phyloP scores from a whole-genome alignment of 345 rosid genomes.

The Citrus cavaleriei region DNA sequence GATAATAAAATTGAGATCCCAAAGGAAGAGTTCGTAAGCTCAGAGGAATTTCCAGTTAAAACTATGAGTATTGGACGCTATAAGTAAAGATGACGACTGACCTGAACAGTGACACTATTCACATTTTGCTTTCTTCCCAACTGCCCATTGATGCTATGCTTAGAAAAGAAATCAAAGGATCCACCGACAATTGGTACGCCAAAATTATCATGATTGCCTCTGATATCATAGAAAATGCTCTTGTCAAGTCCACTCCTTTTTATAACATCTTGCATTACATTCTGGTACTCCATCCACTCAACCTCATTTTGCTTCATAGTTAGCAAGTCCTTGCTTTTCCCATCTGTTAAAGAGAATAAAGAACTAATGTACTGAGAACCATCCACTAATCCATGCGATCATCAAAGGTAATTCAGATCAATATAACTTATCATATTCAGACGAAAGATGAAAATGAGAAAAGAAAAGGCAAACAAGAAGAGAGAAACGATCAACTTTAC shows the following conservation, averaged over 20 bases:
- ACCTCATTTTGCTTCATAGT: slow-evolving; percentile 81
- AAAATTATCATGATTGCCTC: slow-evolving; percentile 94
- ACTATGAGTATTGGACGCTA: not conserved
- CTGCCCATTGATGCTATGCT: slow-evolving; percentile 76
- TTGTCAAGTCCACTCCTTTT: slow-evolving; percentile 62
- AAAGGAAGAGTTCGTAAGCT: not conserved
- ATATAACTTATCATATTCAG: not conserved
- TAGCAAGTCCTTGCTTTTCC: slow-evolving; percentile 79
- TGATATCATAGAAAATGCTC: slow-evolving; percentile 77
- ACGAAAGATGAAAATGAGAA: not conserved
- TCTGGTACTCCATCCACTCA: slow-evolving; percentile 81
- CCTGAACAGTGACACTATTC: slow-evolving; percentile 75
- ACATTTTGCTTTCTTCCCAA: slow-evolving; percentile 52
- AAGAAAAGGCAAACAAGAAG: too few relatives aligned
- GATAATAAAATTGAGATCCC: not conserved
- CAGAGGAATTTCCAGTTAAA: not conserved
- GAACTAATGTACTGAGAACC: not conserved
- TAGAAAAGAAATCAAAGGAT: slow-evolving; percentile 72
- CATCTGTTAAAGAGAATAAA: slow-evolving; percentile 49
- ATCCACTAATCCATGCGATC: not conserved
- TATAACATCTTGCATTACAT: slow-evolving; percentile 65
- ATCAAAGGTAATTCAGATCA: slow-evolving; percentile 1
- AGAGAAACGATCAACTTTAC: too few relatives aligned
- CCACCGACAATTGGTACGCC: slow-evolving; percentile 70
- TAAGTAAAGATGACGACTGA: slow-evolving; percentile 24